Evolutionary conservation across 495 filamentous ascomycete species (phyloP).

Genomic region (Opeltia flavorubescens): DNA sequence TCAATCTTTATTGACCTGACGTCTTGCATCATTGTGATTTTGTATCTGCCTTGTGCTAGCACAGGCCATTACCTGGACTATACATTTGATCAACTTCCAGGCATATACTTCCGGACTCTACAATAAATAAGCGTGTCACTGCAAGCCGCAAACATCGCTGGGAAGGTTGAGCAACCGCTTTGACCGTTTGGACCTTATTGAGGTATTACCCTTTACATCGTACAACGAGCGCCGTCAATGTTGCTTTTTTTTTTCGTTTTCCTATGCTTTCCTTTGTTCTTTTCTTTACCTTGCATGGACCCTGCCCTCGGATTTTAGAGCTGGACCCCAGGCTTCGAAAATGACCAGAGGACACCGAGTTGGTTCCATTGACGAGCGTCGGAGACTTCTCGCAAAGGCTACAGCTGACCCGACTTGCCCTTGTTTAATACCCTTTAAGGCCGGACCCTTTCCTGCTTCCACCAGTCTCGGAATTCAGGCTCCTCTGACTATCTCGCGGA

Average conservation of each 20-base stretch:
- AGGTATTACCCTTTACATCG: conserved; percentile 13
- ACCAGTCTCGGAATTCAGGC: too few relatives aligned
- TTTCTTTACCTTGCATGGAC: conserved; percentile 38
- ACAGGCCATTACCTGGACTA: conserved; percentile 3
- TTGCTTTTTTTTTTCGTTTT: conserved; percentile 5
- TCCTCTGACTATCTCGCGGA: not conserved
- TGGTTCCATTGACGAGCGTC: too few relatives aligned
- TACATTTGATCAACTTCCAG: not conserved
- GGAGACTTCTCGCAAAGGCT: too few relatives aligned
- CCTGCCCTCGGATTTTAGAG: conserved; percentile 31
- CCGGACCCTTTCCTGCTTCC: too few relatives aligned
- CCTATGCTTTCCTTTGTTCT: conserved; percentile 27
- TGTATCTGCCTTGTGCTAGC: not conserved
- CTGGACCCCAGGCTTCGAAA: conserved; percentile 30
- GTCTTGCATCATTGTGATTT: not conserved
- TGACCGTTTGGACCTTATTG: not conserved
- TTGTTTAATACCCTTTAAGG: too few relatives aligned
- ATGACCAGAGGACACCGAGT: not conserved
- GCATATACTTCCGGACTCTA: not conserved
- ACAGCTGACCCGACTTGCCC: too few relatives aligned
- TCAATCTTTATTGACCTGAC: not conserved
- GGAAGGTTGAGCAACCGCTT: conserved; percentile 5
- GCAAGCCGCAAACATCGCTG: conserved; percentile 9
- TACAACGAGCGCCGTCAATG: not conserved
- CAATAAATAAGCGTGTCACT: conserved; percentile 9